Evolutionary conservation across 306 rosid species (phyloP).

Genomic region (Trifolium dubium): DNA sequence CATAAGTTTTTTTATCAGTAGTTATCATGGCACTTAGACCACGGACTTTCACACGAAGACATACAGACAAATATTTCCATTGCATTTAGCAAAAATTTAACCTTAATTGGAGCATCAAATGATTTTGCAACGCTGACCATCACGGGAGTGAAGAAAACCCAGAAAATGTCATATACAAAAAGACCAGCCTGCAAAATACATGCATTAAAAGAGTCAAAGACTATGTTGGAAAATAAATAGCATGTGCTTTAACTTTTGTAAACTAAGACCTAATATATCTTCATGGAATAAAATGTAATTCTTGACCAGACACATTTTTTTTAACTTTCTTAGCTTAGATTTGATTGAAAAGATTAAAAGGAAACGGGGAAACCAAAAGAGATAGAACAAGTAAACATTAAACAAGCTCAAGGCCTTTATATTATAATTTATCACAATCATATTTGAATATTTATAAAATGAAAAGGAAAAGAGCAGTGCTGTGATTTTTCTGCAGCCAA

Average conservation of each 20-base stretch:
- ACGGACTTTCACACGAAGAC: constrained; percentile 17
- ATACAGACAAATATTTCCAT: constrained; percentile 22
- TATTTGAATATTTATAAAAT: constrained; percentile 8
- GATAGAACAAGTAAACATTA: not conserved
- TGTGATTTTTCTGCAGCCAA: constrained; percentile 29
- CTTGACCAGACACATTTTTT: not conserved
- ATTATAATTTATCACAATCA: too few species aligned
- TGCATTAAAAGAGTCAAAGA: constrained; percentile 33
- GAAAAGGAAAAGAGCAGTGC: constrained; percentile 5
- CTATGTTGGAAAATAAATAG: constrained; percentile 21
- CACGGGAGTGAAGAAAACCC: constrained; percentile 99
- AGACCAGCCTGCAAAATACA: constrained; percentile 80
- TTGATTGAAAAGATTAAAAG: constrained; percentile 16
- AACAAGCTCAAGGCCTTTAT: constrained; percentile 8
- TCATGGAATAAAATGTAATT: constrained; percentile 1
- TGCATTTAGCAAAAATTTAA: constrained; percentile 45
- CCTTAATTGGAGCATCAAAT: constrained; percentile 99
- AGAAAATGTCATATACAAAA: constrained; percentile 95
- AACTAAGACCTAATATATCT: constrained; percentile 22
- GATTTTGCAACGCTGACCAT: constrained; percentile 99
- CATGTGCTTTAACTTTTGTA: constrained; percentile 13
- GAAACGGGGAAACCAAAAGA: not conserved
- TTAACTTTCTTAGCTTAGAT: constrained; percentile 12
- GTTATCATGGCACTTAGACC: not conserved
- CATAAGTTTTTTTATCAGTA: constrained; percentile 15